Evolutionary conservation across 768 basidiomycete genomes (phyloP), one percentile per base, ranked within the genome.

Genomic region (Paxillus involutus): DNA sequence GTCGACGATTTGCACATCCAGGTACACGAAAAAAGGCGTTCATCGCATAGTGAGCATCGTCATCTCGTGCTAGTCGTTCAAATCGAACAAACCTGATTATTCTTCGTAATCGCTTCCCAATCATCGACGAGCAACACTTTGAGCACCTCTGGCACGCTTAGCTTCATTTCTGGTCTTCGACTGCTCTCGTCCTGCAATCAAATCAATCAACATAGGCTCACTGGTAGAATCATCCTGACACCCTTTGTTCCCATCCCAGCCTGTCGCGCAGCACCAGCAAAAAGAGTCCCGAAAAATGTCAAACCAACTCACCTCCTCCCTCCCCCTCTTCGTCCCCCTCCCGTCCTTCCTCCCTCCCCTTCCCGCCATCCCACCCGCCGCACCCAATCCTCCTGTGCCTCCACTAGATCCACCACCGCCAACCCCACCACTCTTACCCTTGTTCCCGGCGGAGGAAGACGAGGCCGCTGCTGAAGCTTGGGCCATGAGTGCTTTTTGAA

Each of bases 91-190:
- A 89, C 96, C 82, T 94, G 90, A 61, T 86, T 85, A 67, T 94
- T 91, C 76, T 97, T 98, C 49, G 97, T 98, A 37, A 98, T 86
- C 5, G 87, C 84, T 71, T 98, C 96, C 97, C 97, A 99, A 61
- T 98, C 97, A 64, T 98, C 94, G 2, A 98, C 94, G 36, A 99
- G 78, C 44, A 89, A 79, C 30, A 85, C 80, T 69, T 97, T 98
- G 57, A 98, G 79, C n/a, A 81, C 70, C 62, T 98, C 97, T 0
- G 96, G 97, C 5, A 97, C 86, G 54, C 77, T 82, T 47, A 99
- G 77, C 73, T 91, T 93, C 80, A 98, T 86, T 64, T 98, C 95
- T 1, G 91, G 88, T 59, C 89, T 85, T 69, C 84, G 85, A 65
- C 76, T 76, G 56, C 76, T 81, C 26, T 96, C 94, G 49, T 91